phyloP scores from a whole-genome alignment of 2,329 filamentous ascomycete species.

The Immersiporthe knoxdaviesiana region DNA sequence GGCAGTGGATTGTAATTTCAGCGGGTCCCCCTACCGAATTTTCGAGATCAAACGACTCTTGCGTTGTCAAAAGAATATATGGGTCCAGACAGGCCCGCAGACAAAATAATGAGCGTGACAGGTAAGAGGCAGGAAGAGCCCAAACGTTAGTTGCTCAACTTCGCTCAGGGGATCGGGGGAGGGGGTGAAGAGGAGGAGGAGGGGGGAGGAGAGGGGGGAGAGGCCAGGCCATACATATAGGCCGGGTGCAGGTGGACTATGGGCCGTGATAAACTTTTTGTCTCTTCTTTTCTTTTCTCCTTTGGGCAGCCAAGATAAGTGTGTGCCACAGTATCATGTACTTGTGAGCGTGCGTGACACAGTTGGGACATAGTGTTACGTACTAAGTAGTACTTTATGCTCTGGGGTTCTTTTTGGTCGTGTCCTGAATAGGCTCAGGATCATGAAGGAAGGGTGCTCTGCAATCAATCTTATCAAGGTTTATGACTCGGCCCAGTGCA shows the following conservation, averaged over 20 bases:
- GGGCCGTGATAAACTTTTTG: not conserved
- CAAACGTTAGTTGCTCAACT: not conserved
- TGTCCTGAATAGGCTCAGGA: not conserved
- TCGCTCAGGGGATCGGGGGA: not conserved
- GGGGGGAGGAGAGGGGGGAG: too few relatives aligned
- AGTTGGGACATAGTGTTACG: not conserved
- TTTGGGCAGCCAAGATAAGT: not conserved
- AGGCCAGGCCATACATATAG: not conserved
- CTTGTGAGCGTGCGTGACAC: not conserved
- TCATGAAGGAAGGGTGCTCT: not conserved
- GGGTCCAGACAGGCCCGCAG: not conserved
- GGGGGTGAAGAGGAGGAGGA: too few relatives aligned
- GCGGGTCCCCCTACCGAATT: not conserved
- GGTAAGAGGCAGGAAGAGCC: not conserved
- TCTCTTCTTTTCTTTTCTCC: too few relatives aligned
- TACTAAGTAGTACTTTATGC: not conserved
- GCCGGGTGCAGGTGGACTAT: not conserved
- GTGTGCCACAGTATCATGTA: not conserved
- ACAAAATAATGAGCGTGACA: not conserved
- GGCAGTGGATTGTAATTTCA: conserved; percentile 1
- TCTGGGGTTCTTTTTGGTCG: not conserved
- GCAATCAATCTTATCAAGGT: not conserved
- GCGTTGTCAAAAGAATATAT: not conserved
- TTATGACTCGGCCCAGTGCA: conserved; percentile 1
- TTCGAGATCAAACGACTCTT: not conserved